Evolutionary conservation across 1,284 basidiomycete species (phyloP).

Genomic region (Ceraceosorus bombacis): DNA sequence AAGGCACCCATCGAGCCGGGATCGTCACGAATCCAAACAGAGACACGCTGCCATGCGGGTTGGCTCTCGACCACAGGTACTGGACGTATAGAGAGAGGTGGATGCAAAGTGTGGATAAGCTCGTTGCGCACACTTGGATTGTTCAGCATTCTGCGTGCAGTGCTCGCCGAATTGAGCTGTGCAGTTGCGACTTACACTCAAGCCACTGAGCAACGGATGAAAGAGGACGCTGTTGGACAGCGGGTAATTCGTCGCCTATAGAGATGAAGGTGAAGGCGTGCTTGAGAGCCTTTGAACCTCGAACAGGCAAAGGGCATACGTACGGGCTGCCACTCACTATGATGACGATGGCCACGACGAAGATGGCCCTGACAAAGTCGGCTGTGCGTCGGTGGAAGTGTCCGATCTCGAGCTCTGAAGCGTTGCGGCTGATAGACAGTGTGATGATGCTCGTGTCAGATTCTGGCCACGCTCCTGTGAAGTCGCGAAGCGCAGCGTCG

Average conservation of each 20-base stretch:
- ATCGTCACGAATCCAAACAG: slow-evolving; percentile 37
- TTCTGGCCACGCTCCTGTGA: no score
- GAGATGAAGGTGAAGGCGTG: not conserved
- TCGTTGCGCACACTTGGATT: no score
- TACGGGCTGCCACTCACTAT: slow-evolving; percentile 10
- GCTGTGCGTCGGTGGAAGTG: slow-evolving; percentile 31
- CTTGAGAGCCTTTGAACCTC: no score
- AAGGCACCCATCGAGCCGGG: slow-evolving; percentile 65
- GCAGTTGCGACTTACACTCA: slow-evolving; percentile 45
- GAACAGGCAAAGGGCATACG: not conserved
- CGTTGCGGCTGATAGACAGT: slow-evolving; percentile 16
- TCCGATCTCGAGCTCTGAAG: slow-evolving; percentile 31
- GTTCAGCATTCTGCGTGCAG: no score
- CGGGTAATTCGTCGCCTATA: slow-evolving; percentile 60
- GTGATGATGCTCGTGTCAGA: not conserved
- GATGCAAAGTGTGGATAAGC: not conserved
- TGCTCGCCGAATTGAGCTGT: no score
- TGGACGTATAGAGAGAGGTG: not conserved
- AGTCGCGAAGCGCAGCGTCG: not conserved
- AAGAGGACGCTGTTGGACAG: slow-evolving; percentile 58
- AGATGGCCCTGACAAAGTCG: slow-evolving; percentile 35
- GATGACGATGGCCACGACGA: slow-evolving; percentile 30
- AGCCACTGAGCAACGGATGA: slow-evolving; percentile 61
- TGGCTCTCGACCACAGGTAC: slow-evolving; percentile 31
- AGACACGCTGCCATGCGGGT: slow-evolving; percentile 22